Conservation (phyloP, 768 basidiomycete species). For the Leccinum incarnatum region DNA sequence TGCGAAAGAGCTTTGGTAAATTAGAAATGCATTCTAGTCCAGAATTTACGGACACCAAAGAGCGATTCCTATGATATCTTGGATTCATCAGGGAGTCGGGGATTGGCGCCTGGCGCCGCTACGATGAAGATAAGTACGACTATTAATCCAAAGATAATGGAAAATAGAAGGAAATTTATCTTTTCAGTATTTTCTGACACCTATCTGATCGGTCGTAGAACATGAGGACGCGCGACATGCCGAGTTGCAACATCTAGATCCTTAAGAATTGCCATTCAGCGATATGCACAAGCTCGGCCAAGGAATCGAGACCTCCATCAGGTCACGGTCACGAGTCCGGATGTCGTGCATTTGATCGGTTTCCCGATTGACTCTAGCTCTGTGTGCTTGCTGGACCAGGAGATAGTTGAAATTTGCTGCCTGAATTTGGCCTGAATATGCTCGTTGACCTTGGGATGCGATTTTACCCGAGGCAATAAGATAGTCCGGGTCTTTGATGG, state of each 20-base stretch:
- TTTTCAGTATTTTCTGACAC: conserved; percentile 95
- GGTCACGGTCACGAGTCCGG: conserved; percentile 67
- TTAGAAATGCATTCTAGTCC: too few species aligned
- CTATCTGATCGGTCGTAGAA: conserved; percentile 36
- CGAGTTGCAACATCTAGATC: conserved; percentile 80
- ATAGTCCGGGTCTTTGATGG: conserved; percentile 95
- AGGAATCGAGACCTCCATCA: conserved; percentile 68
- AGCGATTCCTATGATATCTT: too few species aligned
- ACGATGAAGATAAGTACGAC: conserved; percentile 66
- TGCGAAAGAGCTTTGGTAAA: conserved; percentile 8
- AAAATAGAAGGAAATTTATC: conserved; percentile 87
- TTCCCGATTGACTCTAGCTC: conserved; percentile 23
- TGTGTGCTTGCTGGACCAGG: conserved; percentile 31
- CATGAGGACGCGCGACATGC: conserved; percentile 41
- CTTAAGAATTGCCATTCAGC: conserved; percentile 66
- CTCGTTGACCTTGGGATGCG: conserved; percentile 73
- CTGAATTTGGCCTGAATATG: conserved; percentile 52
- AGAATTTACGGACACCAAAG: too few species aligned
- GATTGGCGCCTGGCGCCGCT: too few species aligned
- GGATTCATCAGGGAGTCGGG: too few species aligned
- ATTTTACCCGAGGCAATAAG: conserved; percentile 87
- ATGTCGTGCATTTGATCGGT: conserved; percentile 40
- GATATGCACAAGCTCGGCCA: conserved; percentile 85
- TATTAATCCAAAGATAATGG: conserved; percentile 68
- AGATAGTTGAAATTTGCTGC: conserved; percentile 53